Conservation (phyloP, 352 stramenopile genomes). For the Aphanomyces euteiches region DNA sequence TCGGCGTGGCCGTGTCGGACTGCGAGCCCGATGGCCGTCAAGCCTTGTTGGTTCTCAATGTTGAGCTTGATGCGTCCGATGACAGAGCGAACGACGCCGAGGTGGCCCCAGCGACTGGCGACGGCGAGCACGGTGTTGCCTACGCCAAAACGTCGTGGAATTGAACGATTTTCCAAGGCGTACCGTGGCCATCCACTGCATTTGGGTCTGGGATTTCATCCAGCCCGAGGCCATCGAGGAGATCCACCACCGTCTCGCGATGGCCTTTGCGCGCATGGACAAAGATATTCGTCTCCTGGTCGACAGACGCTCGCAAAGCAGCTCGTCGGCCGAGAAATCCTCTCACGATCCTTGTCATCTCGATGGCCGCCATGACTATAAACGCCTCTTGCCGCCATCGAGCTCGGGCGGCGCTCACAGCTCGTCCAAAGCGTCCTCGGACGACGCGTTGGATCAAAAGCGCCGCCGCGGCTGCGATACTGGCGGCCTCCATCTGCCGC, state of each 20-base stretch:
- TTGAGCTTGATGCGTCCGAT: constrained; percentile 36
- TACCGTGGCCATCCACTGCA: constrained; percentile 31
- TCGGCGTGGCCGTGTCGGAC: constrained; percentile 47
- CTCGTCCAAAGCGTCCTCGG: constrained; percentile 47
- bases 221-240: constrained; percentile 54
- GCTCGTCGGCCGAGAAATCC: constrained; percentile 47
- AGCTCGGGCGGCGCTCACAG: background rate
- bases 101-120: constrained; percentile 45
- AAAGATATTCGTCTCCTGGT: constrained; percentile 50
- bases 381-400: constrained; percentile 6
- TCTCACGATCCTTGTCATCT: constrained; percentile 47
- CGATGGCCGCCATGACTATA: background rate
- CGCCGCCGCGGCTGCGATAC: constrained; percentile 44
- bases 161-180: background rate
- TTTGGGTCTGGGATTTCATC: constrained; percentile 45
- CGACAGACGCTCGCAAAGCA: constrained; percentile 32
- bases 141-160: constrained; percentile 17
- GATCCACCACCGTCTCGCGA: constrained; percentile 50
- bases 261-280: constrained; percentile 52
- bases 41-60: constrained; percentile 38
- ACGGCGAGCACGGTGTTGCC: constrained; percentile 53
- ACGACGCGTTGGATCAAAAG: constrained; percentile 52
- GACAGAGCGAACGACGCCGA: constrained; percentile 44
- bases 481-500: constrained; percentile 39
- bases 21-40: constrained; percentile 51